Evolutionary conservation across 345 rosid species (phyloP).

Genomic region (Ceriops tagal): DNA sequence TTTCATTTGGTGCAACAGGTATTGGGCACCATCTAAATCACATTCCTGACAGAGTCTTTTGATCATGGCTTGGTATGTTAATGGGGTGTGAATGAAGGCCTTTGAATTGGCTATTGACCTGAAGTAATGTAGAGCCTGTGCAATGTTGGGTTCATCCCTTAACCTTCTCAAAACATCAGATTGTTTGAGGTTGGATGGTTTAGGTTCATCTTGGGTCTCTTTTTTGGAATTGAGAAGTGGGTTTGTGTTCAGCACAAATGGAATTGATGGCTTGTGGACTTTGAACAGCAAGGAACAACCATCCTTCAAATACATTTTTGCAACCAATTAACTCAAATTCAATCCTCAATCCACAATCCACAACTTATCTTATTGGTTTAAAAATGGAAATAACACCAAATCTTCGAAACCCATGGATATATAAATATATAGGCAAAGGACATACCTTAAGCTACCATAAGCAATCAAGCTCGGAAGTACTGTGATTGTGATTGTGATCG

Average conservation of each 20-base stretch:
- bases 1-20: conserved; percentile 90
- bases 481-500: too few relatives aligned
- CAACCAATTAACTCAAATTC: neutral
- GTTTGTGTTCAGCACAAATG: conserved; percentile 25
- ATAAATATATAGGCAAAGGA: neutral
- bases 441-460: neutral
- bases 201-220: conserved; percentile 19
- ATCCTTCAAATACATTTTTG: conserved; percentile 24
- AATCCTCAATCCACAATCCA: neutral
- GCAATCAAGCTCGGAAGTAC: too few relatives aligned
- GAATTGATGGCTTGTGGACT: conserved; percentile 22
- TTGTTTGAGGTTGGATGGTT: conserved; percentile 34
- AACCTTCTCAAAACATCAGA: conserved; percentile 47
- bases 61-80: conserved; percentile 63
- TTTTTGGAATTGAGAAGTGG: conserved; percentile 15
- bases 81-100: conserved; percentile 61
- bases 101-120: conserved; percentile 57
- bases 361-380: neutral
- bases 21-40: conserved; percentile 62
- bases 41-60: conserved; percentile 48
- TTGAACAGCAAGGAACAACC: conserved; percentile 26
- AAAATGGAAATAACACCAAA: neutral
- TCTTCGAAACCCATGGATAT: neutral
- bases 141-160: conserved; percentile 42
- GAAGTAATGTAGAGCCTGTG: conserved; percentile 56